Base-by-base conservation (phyloP, 768 basidiomycete species). In the Lactarius evosmus region DNA sequence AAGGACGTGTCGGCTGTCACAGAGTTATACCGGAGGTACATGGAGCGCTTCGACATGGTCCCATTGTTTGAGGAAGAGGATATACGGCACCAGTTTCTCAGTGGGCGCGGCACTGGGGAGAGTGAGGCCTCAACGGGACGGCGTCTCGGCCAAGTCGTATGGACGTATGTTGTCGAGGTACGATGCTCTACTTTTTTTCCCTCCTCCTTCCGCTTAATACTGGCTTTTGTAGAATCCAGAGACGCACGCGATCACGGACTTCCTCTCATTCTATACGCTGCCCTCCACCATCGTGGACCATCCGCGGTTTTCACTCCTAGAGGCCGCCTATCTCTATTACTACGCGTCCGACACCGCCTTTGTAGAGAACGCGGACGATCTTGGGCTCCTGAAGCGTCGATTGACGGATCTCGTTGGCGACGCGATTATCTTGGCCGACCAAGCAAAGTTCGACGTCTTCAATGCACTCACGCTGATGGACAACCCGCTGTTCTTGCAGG, bases 401-500 rank as follows among this genome's bases (percentile, higher is more conserved):
- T 76, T 99, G 63, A 77, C 82, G 58, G 79, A 80, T 8, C 78
- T 99, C 56, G 79, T 96, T 29, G 81, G 81, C 9, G 96, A 98
- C 74, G 88, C 93, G 1, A 72, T 98, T 65, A 79, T 89, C 63
- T 75, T 95, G 57, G 95, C 95, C 1, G 84, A 89, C 62, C 82
- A 86, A 59, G 89, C 90, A 53, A 86, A 87, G 44, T 98, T 99
- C 70, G 97, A 99, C 72, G 97, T 99, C 16, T 87, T 98, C 76
- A 99, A 99, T 74, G 92, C 91, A 1, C 75, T 98, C 71, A 95
- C 95, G 17, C 74, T 97, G 67, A 94, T 98, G 89, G 97, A 99
- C 74, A 99, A 98, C 74, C 80, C 85, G 60, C 72, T 82, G 52
- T 86, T 99, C 75, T 73, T 99, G 58, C 78, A 84, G 34, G 91